Conservation (phyloP, 331 rosid species). For the Spiraea crenata region DNA sequence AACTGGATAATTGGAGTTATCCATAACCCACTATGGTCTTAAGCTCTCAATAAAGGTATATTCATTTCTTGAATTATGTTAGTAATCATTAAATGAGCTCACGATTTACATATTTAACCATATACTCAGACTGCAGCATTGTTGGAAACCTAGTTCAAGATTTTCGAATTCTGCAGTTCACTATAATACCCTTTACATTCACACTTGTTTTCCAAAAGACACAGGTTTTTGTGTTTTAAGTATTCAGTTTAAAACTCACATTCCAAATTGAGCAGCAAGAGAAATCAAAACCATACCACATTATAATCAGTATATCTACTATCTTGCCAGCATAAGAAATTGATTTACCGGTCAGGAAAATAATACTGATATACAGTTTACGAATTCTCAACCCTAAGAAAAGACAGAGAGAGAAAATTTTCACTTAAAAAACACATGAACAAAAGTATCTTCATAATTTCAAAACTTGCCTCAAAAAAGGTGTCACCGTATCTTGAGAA, state of each 20-base stretch:
- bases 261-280: background rate
- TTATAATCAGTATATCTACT: background rate
- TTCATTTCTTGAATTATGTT: no score
- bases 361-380: background rate
- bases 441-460: background rate
- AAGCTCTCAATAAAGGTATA: background rate
- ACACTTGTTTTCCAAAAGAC: background rate
- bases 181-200: background rate
- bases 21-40: background rate
- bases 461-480: constrained; percentile 77
- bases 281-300: background rate
- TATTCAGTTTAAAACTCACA: background rate
- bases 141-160: background rate
- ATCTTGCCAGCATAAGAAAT: background rate
- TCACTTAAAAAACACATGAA: background rate
- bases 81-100: no score
- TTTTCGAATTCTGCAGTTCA: background rate
- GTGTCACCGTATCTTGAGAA: constrained; percentile 99
- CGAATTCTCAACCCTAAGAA: background rate
- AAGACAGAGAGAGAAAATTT: background rate
- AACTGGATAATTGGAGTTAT: background rate
- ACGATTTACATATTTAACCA: no score
- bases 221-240: background rate
- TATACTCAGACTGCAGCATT: background rate
- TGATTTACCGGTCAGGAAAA: background rate